Evolutionary conservation across 2,329 filamentous ascomycete genomes (phyloP), one percentile per base, ranked within the genome.

Genomic region (Hypoxylon sp.): DNA sequence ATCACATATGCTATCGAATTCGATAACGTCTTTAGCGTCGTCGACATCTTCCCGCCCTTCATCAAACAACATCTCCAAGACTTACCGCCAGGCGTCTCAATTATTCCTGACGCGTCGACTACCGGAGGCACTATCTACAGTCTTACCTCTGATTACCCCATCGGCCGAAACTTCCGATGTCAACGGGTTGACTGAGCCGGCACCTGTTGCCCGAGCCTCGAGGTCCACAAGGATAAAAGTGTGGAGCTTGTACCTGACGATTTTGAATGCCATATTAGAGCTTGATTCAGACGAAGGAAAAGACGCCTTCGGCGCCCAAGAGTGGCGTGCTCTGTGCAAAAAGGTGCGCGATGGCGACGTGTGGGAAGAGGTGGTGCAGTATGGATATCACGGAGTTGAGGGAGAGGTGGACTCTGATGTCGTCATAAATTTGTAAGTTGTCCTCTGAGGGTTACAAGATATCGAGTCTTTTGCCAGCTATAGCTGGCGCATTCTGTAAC

Each of bases 161-260:
- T 83, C 82, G 2, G 78, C 83, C 24, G 75, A 78, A 59, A 83
- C 83, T 70, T 81, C 83, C 31, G 81, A 85, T 63, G 84, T 79
- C 19, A 82, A 85, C 53, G 81, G 82, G 33, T 71, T 80, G 19
- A 78, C 75, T 37, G 86, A 89, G 63, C 84, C 88, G 29, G 91
- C 94, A 29, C 93, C 94, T 3, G 90, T 98, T 59, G 91, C 93
- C 59, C 88, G 87, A 70, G 94, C 94, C 59, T 94, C 92, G 46
- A 89, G 92, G 72, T 92, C 91, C 33, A 96, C 93, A 63, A 87
- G 94, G 72, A 92, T 97, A 80, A 99, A 98, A 81, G 92, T 98
- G 71, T 99, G 96, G 96, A 97, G 94, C 80, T 86, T 99, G 75
- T 99, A 98, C 79, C 87, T 98, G 72, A 97, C 94, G 17, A 91